Percentiles rank a stretch among this genome's conserved stretches.
These are phyloP conservation scores for Asterochloris sp. DNA, from an alignment of 139 green algal species.

Conservation along the genomic window DNA sequence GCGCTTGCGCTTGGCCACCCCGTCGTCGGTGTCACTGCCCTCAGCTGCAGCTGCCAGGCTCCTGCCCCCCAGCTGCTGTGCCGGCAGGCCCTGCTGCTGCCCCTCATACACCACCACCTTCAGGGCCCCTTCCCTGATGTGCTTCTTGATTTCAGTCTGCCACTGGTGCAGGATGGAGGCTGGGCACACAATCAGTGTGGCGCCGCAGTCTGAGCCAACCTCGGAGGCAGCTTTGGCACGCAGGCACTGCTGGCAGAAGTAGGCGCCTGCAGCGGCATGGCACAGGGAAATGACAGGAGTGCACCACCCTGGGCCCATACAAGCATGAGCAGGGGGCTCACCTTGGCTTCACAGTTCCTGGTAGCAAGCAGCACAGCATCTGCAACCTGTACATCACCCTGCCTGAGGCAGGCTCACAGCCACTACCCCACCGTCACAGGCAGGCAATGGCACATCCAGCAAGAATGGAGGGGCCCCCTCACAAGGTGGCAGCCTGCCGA, in stretches of 20 bases:
- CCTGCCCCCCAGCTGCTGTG: too few species aligned
- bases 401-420: background rate
- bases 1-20: background rate
- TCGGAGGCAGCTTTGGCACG: conserved; percentile 23
- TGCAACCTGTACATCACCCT: background rate
- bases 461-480: too few species aligned
- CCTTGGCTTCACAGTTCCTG: background rate
- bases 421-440: background rate
- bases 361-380: background rate
- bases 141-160: conserved; percentile 36
- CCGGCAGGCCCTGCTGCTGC: background rate
- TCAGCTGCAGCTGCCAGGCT: background rate
- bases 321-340: background rate
- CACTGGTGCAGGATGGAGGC: conserved; percentile 86
- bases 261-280: conserved; percentile 6
- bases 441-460: background rate
- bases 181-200: conserved; percentile 91
- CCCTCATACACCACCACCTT: conserved; percentile 37
- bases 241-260: conserved; percentile 53
- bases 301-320: background rate
- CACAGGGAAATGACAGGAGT: too few species aligned
- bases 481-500: background rate
- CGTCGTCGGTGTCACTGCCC: background rate
- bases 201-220: conserved; percentile 43
- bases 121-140: conserved; percentile 43